phyloP scores from a whole-genome alignment of 345 rosid species.

The Gynandropsis gynandra region DNA sequence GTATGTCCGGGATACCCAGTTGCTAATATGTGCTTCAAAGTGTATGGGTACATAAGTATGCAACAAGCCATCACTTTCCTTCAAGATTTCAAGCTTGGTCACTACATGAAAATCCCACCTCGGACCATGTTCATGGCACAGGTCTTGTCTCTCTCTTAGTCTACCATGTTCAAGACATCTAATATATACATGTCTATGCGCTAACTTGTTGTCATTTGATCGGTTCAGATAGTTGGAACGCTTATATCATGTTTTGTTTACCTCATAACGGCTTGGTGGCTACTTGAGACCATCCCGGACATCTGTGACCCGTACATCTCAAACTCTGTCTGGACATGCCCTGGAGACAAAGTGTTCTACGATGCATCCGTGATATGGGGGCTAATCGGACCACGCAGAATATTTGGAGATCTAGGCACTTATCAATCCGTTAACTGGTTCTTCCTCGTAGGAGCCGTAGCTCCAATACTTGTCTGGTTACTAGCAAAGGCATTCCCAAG shows the following conservation, averaged over 20 bases:
- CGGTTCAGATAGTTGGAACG: slow-evolving; percentile 69
- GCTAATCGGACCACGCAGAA: slow-evolving; percentile 76
- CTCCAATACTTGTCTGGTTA: slow-evolving; percentile 70
- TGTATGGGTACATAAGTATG: slow-evolving; percentile 96
- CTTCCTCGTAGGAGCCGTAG: slow-evolving; percentile 74
- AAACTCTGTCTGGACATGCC: slow-evolving; percentile 83
- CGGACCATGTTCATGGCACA: slow-evolving; percentile 98
- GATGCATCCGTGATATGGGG: slow-evolving; percentile 99
- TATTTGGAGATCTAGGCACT: slow-evolving; percentile 77
- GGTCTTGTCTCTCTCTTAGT: slow-evolving; percentile 27
- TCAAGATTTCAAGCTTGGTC: slow-evolving; percentile 97
- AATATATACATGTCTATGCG: neutral
- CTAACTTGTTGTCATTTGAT: neutral
- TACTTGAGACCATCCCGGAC: slow-evolving; percentile 79
- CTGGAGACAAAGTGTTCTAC: slow-evolving; percentile 73
- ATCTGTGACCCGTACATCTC: slow-evolving; percentile 63
- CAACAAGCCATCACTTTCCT: slow-evolving; percentile 76
- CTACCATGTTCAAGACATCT: neutral
- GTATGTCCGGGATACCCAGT: slow-evolving; percentile 94
- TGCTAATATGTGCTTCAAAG: slow-evolving; percentile 96
- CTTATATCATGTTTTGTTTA: slow-evolving; percentile 72
- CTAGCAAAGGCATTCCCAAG: slow-evolving; percentile 67
- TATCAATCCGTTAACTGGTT: slow-evolving; percentile 85
- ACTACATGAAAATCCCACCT: slow-evolving; percentile 97
- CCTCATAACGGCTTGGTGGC: slow-evolving; percentile 94